Evolutionary conservation across 805 yeast genomes (phyloP).

Genomic region (Candida arabinofermentans): DNA sequence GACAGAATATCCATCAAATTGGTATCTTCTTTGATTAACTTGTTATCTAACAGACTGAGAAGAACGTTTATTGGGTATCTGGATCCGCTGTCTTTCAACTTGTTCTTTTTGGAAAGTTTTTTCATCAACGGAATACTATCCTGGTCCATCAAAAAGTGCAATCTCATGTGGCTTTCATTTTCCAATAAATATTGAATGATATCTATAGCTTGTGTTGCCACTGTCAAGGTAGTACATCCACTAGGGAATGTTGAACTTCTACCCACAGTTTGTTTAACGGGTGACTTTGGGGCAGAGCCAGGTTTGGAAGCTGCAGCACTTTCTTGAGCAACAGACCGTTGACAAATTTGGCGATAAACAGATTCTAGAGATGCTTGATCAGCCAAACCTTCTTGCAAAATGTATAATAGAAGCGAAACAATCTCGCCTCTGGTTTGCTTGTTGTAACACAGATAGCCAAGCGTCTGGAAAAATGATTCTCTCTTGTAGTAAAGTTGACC

Average conservation of each 20-base stretch:
- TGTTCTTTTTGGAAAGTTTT: constrained; percentile 33
- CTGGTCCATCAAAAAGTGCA: constrained; percentile 77
- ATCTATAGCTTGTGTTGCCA: constrained; percentile 76
- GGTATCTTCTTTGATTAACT: constrained; percentile 65
- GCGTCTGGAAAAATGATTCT: constrained; percentile 59
- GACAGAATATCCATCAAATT: constrained; percentile 74
- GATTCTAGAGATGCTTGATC: constrained; percentile 59
- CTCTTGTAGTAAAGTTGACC: constrained; percentile 65
- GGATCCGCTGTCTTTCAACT: constrained; percentile 38
- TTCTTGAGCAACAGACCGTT: constrained; percentile 35
- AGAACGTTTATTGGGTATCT: constrained; percentile 74
- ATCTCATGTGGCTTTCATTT: constrained; percentile 60
- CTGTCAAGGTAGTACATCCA: constrained; percentile 62
- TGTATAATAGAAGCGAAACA: constrained; percentile 59
- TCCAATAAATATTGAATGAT: constrained; percentile 69
- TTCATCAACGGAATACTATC: constrained; percentile 45
- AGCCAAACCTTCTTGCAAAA: constrained; percentile 70
- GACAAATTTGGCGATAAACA: constrained; percentile 53
- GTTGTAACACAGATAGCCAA: constrained; percentile 65
- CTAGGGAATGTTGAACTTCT: constrained; percentile 40
- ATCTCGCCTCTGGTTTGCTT: constrained; percentile 78
- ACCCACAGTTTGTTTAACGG: constrained; percentile 6
- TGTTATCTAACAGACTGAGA: constrained; percentile 56
- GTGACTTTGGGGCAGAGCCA: constrained; percentile 3
- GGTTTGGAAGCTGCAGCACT: not conserved